These are phyloP conservation scores for Elsinoe perseae DNA, from an alignment of 2,329 filamentous ascomycete species.

Conservation along the genomic window DNA sequence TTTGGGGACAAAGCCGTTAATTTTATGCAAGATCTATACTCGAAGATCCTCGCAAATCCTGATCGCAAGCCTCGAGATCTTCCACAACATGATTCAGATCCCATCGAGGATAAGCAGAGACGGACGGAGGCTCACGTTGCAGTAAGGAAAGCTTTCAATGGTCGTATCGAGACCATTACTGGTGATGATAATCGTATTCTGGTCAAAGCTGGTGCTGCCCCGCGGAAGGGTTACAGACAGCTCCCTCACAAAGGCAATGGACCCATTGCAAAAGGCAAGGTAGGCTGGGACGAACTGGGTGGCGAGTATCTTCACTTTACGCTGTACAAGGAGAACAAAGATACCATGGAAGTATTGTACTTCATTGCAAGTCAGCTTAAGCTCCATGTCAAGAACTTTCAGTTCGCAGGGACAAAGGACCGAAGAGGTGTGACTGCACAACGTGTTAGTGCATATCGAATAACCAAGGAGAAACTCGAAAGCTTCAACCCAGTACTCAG, in stretches of 20 bases:
- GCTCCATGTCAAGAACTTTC: conserved; percentile 59
- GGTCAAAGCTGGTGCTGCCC: conserved; percentile 42
- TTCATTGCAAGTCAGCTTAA: conserved; percentile 68
- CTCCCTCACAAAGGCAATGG: conserved; percentile 10
- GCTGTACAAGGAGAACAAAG: conserved; percentile 92
- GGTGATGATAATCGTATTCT: conserved; percentile 60
- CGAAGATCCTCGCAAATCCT: conserved; percentile 46
- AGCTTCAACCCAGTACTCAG: conserved; percentile 54
- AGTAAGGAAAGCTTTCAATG: conserved; percentile 72
- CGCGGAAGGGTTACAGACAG: conserved; percentile 21
- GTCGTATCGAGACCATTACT: conserved; percentile 68
- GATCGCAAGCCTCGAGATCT: conserved; percentile 50
- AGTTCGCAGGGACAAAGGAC: conserved; percentile 88
- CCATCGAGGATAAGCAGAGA: conserved; percentile 52
- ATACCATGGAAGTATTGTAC: conserved; percentile 84
- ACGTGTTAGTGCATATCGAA: conserved; percentile 60
- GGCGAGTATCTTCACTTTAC: conserved; percentile 85
- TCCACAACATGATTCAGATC: conserved; percentile 44
- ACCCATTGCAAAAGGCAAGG: conserved; percentile 34
- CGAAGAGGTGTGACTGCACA: conserved; percentile 79
- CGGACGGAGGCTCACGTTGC: conserved; percentile 57
- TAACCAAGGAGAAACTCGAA: conserved; percentile 56
- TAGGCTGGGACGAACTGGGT: conserved; percentile 58
- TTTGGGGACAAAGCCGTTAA: conserved; percentile 47
- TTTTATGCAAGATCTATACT: conserved; percentile 49